Evolutionary conservation across 164 flowering plant species (phyloP).

Genomic region (Protea cynaroides): DNA sequence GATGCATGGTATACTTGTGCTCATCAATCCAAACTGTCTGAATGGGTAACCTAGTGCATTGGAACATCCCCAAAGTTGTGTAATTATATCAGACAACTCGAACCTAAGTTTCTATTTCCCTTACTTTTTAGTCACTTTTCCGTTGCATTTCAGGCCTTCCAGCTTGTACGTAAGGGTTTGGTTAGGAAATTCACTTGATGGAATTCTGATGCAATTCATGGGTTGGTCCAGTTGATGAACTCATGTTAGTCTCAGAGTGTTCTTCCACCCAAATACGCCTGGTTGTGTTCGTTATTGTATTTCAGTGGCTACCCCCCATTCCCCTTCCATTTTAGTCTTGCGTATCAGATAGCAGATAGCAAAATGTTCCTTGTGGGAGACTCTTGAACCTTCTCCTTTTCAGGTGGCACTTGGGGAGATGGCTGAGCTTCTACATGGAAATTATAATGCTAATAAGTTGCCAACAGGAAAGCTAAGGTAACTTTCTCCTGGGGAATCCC

Average conservation of each 20-base stretch:
- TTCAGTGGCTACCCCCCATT: neutral
- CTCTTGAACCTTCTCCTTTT: slow-evolving; percentile 1
- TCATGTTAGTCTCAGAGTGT: no score
- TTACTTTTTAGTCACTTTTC: neutral
- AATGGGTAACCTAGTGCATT: neutral
- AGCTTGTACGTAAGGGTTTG: no score
- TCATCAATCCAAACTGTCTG: neutral
- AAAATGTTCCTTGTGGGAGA: neutral
- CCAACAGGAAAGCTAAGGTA: slow-evolving; percentile 86
- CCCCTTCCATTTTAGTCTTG: no score
- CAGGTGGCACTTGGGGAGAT: slow-evolving; percentile 97
- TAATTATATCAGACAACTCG: neutral
- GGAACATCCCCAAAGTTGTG: neutral
- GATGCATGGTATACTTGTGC: neutral
- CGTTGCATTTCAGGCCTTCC: neutral
- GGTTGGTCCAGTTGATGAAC: no score
- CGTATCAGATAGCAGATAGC: neutral
- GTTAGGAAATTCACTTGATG: no score
- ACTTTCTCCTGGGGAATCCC: neutral
- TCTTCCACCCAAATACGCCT: no score
- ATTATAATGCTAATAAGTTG: slow-evolving; percentile 67
- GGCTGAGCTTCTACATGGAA: slow-evolving; percentile 57
- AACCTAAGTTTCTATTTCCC: neutral
- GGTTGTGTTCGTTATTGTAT: neutral
- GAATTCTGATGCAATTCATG: no score